Percentiles rank a stretch among this genome's conserved stretches.
These are phyloP conservation scores for Secale cereale DNA, from an alignment of 176 grass and related monocot species.

Conservation along the genomic window DNA sequence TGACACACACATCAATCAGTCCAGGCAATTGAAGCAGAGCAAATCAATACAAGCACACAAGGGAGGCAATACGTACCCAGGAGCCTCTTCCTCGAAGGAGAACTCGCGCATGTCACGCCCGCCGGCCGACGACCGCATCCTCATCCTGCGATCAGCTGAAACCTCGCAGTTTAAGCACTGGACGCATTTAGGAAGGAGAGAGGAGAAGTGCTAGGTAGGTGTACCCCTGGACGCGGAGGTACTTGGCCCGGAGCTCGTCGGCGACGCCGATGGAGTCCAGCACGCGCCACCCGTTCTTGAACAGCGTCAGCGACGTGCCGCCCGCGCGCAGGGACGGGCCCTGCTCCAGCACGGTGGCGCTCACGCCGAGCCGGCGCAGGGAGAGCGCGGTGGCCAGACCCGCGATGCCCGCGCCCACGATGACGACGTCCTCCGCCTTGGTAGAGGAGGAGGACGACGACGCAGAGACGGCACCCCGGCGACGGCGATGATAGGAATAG, in stretches of 20 bases:
- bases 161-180: constrained; percentile 28
- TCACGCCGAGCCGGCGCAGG: constrained; percentile 66
- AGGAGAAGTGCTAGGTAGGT: background rate
- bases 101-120: constrained; percentile 72
- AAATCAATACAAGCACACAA: background rate
- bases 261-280: constrained; percentile 79
- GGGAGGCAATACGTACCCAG: constrained; percentile 42
- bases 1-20: constrained; percentile 2
- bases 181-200: background rate
- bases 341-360: constrained; percentile 74
- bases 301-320: constrained; percentile 88
- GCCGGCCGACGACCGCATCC: constrained; percentile 71
- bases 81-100: constrained; percentile 77
- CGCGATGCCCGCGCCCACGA: constrained; percentile 86
- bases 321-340: constrained; percentile 62
- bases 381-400: constrained; percentile 71
- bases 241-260: constrained; percentile 76
- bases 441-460: background rate
- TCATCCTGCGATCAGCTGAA: constrained; percentile 70
- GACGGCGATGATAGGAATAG: background rate
- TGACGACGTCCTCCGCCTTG: constrained; percentile 42
- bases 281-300: constrained; percentile 91
- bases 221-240: constrained; percentile 77
- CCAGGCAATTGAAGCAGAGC: background rate
- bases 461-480: background rate